Evolutionary conservation across 805 yeast species (phyloP).

Genomic region (Wickerhamiella sorbophila): DNA sequence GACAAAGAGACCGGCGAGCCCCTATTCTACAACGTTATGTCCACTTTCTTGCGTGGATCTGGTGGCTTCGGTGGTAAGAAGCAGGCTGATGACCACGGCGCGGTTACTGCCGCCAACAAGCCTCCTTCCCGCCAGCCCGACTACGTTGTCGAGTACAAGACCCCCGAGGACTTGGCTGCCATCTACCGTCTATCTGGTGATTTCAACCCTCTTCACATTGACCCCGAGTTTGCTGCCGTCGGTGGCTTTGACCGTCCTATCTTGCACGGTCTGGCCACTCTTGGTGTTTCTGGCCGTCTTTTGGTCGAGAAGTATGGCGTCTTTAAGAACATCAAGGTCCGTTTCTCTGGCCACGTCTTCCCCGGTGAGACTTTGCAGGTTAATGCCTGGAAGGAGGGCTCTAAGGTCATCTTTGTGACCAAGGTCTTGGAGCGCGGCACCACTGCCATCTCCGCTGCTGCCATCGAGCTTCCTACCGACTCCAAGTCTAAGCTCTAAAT

Average conservation of each 20-base stretch:
- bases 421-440: constrained; percentile 63
- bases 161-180: constrained; percentile 66
- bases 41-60: constrained; percentile 70
- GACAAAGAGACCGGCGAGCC: constrained; percentile 56
- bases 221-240: constrained; percentile 76
- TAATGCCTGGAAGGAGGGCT: constrained; percentile 69
- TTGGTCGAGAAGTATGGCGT: constrained; percentile 69
- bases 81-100: constrained; percentile 41
- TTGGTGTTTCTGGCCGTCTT: constrained; percentile 69
- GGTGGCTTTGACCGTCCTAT: constrained; percentile 80
- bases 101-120: constrained; percentile 47
- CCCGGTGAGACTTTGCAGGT: constrained; percentile 85
- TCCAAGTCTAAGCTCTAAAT: constrained; percentile 17
- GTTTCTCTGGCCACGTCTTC: constrained; percentile 83
- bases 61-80: constrained; percentile 35
- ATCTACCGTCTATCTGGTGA: constrained; percentile 87
- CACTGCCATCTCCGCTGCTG: constrained; percentile 76
- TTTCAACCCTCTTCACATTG: constrained; percentile 89
- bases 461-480: constrained; percentile 40
- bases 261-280: constrained; percentile 79
- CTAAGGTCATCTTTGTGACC: constrained; percentile 65
- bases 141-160: constrained; percentile 42
- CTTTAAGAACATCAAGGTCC: constrained; percentile 71
- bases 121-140: constrained; percentile 59
- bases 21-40: constrained; percentile 66